Conservation (phyloP, 2,329 filamentous ascomycete genomes). For the Fusarium siculi region DNA sequence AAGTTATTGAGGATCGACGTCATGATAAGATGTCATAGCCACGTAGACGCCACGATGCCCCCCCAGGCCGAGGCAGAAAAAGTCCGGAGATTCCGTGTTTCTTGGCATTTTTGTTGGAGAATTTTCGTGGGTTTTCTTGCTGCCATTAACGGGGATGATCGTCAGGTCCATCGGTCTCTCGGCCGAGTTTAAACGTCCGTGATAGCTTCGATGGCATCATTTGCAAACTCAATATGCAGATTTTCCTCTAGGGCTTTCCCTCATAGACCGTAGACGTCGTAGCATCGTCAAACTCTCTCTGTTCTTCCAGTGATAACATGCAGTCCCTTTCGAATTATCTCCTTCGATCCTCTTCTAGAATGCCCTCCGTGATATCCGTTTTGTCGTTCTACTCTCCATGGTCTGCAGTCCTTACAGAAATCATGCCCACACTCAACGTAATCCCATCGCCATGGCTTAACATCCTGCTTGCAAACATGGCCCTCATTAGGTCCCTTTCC, state of each 20-base stretch:
- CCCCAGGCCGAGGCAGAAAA: conserved; percentile 12
- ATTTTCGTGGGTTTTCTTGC: background rate
- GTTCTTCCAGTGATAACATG: conserved; percentile 3
- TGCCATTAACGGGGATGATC: conserved; percentile 10
- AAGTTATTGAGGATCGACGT: conserved; percentile 13
- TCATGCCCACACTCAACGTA: conserved; percentile 21
- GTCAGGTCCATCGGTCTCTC: conserved; percentile 23
- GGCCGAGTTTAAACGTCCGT: conserved; percentile 28
- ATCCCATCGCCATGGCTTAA: conserved; percentile 25
- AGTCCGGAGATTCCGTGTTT: conserved; percentile 4
- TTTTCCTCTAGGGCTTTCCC: background rate
- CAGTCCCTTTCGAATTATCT: conserved; percentile 12
- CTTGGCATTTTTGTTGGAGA: conserved; percentile 6
- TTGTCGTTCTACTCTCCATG: conserved; percentile 7
- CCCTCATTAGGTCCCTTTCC: conserved; percentile 31
- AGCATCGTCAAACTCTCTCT: background rate
- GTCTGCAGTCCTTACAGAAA: conserved; percentile 19
- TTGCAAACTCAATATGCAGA: background rate
- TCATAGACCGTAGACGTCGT: background rate
- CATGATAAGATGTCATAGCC: conserved; percentile 16
- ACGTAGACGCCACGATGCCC: background rate
- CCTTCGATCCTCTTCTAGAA: conserved; percentile 44
- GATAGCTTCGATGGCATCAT: background rate
- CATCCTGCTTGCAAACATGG: conserved; percentile 25
- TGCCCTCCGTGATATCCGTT: background rate